Evolutionary conservation across 2,329 filamentous ascomycete species (phyloP).

Genomic region (Alternaria dauci): DNA sequence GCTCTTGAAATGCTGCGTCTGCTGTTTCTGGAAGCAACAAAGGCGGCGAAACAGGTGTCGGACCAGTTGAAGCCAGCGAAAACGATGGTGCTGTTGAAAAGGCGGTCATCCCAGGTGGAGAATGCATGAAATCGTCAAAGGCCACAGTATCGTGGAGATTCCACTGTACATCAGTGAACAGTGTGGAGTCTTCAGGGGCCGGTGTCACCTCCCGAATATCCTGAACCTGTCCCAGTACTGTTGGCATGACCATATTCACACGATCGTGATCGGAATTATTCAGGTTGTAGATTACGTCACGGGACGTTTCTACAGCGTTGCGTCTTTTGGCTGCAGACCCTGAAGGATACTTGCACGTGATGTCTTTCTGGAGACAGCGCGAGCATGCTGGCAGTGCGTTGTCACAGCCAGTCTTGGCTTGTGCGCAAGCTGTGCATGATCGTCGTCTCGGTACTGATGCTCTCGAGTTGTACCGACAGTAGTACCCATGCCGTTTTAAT

Average conservation of each 20-base stretch:
- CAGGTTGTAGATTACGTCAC: neutral
- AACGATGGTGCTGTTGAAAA: neutral
- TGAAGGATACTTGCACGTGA: constrained; percentile 5
- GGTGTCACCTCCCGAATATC: neutral
- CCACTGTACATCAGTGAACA: neutral
- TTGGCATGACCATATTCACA: neutral
- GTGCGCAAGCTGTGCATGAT: constrained; percentile 13
- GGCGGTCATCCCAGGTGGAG: neutral
- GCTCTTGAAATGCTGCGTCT: neutral
- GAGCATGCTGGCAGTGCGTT: constrained; percentile 4
- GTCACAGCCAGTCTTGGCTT: constrained; percentile 11
- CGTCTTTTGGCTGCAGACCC: neutral
- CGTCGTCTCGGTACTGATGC: constrained; percentile 1
- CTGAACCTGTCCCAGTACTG: neutral
- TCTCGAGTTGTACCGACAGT: neutral
- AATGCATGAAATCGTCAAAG: neutral
- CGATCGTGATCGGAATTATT: neutral
- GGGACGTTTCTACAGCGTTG: neutral
- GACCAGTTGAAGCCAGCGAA: neutral
- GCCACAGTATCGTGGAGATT: neutral
- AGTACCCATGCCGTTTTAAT: constrained; percentile 8
- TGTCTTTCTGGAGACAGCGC: constrained; percentile 2
- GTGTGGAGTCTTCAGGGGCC: neutral
- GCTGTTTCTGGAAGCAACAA: neutral
- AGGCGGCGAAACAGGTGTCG: neutral